phyloP scores from a whole-genome alignment of 805 yeast genomes.

The Saccharomycopsis amapae region DNA sequence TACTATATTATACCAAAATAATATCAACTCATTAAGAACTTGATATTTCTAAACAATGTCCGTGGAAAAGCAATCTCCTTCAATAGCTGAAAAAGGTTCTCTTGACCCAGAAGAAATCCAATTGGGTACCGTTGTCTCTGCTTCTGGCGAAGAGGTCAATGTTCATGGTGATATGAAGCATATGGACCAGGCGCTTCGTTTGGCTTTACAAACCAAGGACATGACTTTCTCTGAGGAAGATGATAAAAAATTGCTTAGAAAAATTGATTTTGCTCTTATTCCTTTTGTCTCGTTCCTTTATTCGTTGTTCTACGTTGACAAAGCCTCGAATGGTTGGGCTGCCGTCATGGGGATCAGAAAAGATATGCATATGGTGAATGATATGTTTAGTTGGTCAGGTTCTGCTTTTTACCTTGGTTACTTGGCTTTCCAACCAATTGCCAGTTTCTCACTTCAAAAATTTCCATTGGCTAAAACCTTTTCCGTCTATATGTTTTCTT shows the following conservation, averaged over 20 bases:
- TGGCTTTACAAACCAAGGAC: constrained; percentile 32
- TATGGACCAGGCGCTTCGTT: constrained; percentile 41
- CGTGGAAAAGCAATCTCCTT: too few species aligned
- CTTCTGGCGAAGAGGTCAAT: constrained; percentile 25
- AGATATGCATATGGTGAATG: constrained; percentile 35
- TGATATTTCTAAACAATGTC: too few species aligned
- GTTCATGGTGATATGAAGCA: constrained; percentile 28
- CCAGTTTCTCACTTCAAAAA: constrained; percentile 40
- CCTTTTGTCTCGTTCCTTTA: neutral
- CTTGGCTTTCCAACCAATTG: constrained; percentile 47
- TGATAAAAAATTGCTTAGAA: neutral
- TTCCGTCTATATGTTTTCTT: constrained; percentile 40
- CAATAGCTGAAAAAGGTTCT: too few species aligned
- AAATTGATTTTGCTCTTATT: neutral
- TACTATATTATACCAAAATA: too few species aligned
- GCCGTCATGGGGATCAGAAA: constrained; percentile 44
- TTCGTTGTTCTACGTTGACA: neutral
- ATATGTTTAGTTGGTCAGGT: constrained; percentile 44
- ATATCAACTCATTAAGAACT: too few species aligned
- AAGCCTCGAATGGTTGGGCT: constrained; percentile 36
- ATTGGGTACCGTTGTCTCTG: constrained; percentile 23
- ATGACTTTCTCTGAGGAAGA: constrained; percentile 20
- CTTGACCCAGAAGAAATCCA: constrained; percentile 3
- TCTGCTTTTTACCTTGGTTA: constrained; percentile 61
- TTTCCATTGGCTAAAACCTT: constrained; percentile 51